phyloP scores from a whole-genome alignment of 805 yeast species.

The Danielozyma ontarioensis region DNA sequence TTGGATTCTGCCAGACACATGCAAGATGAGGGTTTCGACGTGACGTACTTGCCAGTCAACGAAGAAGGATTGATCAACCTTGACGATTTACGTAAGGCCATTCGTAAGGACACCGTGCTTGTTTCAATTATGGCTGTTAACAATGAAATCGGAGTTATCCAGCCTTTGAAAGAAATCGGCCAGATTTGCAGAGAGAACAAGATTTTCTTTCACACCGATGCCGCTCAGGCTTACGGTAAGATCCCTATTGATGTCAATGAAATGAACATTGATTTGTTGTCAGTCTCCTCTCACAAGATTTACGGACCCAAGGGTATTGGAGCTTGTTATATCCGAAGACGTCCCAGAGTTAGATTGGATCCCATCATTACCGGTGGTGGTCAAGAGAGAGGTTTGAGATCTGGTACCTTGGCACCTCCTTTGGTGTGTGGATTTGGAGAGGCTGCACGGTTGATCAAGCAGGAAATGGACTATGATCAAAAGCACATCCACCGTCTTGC shows the following conservation, averaged over 20 bases:
- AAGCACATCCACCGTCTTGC: slow-evolving; percentile 69
- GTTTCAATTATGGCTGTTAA: slow-evolving; percentile 97
- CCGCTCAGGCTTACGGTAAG: slow-evolving; percentile 96
- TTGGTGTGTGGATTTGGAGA: slow-evolving; percentile 94
- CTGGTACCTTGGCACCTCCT: slow-evolving; percentile 98
- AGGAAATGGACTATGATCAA: slow-evolving; percentile 71
- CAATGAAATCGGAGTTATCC: slow-evolving; percentile 96
- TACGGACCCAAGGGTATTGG: slow-evolving; percentile 99
- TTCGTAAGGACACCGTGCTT: slow-evolving; percentile 84
- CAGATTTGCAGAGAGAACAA: slow-evolving; percentile 77
- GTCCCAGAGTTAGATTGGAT: slow-evolving; percentile 96
- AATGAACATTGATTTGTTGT: slow-evolving; percentile 87
- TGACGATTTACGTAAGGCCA: slow-evolving; percentile 73
- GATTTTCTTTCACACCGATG: slow-evolving; percentile 95
- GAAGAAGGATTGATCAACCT: slow-evolving; percentile 74
- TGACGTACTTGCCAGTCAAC: slow-evolving; percentile 84
- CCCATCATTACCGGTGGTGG: slow-evolving; percentile 98
- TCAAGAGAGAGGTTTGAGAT: slow-evolving; percentile 95
- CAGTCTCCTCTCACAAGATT: slow-evolving; percentile 92
- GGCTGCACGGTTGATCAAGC: slow-evolving; percentile 79
- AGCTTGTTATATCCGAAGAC: slow-evolving; percentile 90
- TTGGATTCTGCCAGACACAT: slow-evolving; percentile 90
- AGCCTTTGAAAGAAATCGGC: slow-evolving; percentile 94
- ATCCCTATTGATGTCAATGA: slow-evolving; percentile 89
- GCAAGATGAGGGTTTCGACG: slow-evolving; percentile 96